These are phyloP conservation scores for Chlamydomonas sp. DNA, from an alignment of 139 green algal species.

Conservation along the genomic window DNA sequence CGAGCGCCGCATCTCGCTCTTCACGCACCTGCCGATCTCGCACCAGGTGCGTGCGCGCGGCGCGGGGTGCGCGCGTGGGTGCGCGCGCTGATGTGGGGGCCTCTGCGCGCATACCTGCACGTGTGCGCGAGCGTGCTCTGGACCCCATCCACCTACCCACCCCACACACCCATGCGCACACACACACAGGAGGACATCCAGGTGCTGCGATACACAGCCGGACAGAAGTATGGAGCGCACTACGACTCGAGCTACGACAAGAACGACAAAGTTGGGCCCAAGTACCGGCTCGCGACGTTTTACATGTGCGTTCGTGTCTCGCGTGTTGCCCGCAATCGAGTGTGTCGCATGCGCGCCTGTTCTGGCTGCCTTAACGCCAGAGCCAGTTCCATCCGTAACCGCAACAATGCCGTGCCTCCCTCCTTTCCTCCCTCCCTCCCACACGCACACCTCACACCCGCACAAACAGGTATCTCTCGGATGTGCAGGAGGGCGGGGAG, in stretches of 20 bases:
- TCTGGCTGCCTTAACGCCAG: background rate
- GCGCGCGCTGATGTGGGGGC: constrained; percentile 31
- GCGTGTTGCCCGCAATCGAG: too few species aligned
- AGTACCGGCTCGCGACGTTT: constrained; percentile 48
- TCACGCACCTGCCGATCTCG: constrained; percentile 39
- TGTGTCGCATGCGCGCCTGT: too few species aligned
- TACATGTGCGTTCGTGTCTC: constrained; percentile 74
- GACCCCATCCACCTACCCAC: too few species aligned
- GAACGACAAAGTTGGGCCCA: constrained; percentile 26
- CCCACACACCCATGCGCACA: too few species aligned
- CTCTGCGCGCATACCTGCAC: background rate
- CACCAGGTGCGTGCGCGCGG: too few species aligned
- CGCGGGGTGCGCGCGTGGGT: too few species aligned
- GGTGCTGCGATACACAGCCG: constrained; percentile 40
- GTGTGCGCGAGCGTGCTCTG: background rate
- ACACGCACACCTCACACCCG: too few species aligned
- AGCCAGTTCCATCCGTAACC: background rate
- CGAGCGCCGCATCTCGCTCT: constrained; percentile 37
- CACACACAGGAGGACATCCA: constrained; percentile 30
- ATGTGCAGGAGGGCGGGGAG: constrained; percentile 51
- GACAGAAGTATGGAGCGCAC: constrained; percentile 48
- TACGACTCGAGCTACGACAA: constrained; percentile 37
- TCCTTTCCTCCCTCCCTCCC: too few species aligned
- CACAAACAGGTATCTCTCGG: too few species aligned
- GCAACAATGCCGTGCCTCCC: background rate